phyloP scores from a whole-genome alignment of 2,329 filamentous ascomycete genomes.

The Aspergillus chevalieri region DNA sequence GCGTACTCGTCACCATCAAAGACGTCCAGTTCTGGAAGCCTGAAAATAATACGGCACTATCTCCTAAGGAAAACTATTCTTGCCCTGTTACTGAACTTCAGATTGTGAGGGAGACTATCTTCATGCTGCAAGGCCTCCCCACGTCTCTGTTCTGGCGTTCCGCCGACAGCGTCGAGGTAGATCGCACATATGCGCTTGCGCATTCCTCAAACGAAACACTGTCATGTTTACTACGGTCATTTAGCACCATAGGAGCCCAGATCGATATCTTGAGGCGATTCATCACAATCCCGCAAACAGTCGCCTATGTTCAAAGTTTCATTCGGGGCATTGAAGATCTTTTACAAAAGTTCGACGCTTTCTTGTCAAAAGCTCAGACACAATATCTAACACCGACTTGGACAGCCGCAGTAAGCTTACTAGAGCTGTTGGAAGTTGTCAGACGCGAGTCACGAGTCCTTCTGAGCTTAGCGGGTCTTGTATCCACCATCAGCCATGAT shows the following conservation, averaged over 20 bases:
- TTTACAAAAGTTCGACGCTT: conserved; percentile 53
- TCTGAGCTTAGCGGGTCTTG: conserved; percentile 54
- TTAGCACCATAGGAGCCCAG: conserved; percentile 44
- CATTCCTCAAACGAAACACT: conserved; percentile 29
- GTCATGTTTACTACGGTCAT: conserved; percentile 31
- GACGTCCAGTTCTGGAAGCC: conserved; percentile 45
- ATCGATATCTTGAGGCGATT: conserved; percentile 48
- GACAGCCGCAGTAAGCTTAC: conserved; percentile 60
- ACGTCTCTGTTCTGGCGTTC: conserved; percentile 61
- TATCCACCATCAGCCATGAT: conserved; percentile 50
- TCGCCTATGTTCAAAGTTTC: conserved; percentile 65
- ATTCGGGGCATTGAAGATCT: conserved; percentile 56
- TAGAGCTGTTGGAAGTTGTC: conserved; percentile 56
- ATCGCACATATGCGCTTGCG: conserved; percentile 30
- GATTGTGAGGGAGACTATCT: conserved; percentile 68
- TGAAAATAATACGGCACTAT: conserved; percentile 13
- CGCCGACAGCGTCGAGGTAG: conserved; percentile 29
- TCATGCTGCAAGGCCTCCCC: conserved; percentile 75
- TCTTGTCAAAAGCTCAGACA: conserved; percentile 56
- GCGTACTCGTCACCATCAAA: conserved; percentile 35
- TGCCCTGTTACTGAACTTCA: conserved; percentile 62
- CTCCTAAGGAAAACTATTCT: conserved; percentile 15
- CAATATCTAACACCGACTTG: conserved; percentile 50
- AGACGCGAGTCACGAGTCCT: conserved; percentile 51
- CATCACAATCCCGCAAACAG: conserved; percentile 39